Conservation (phyloP, 768 basidiomycete genomes). For the Panaeolus cyanescens region DNA sequence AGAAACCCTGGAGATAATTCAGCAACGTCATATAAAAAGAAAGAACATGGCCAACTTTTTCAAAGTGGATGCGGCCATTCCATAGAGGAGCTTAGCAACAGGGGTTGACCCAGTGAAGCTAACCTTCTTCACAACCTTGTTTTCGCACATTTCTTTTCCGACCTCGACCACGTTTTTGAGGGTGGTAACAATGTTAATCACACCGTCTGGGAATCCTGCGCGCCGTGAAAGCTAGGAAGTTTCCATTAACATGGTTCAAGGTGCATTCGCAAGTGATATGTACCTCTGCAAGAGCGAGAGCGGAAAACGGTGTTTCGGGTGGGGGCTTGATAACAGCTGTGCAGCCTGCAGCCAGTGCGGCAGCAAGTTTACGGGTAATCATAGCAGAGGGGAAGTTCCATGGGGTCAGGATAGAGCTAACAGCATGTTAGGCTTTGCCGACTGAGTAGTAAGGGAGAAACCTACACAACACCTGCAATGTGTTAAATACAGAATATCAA, state of each 20-base stretch:
- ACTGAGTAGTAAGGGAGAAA: not conserved
- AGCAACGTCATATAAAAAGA: not conserved
- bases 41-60: slow-evolving; percentile 63
- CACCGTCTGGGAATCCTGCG: slow-evolving; percentile 94
- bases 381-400: slow-evolving; percentile 97
- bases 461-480: slow-evolving; percentile 42
- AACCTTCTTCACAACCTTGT: slow-evolving; percentile 81
- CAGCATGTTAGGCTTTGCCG: not conserved
- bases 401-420: slow-evolving; percentile 76
- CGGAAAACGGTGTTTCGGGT: slow-evolving; percentile 92
- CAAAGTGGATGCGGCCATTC: slow-evolving; percentile 72
- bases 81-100: slow-evolving; percentile 76
- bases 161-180: slow-evolving; percentile 83
- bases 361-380: slow-evolving; percentile 88
- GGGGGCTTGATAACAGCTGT: slow-evolving; percentile 95
- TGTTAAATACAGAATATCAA: slow-evolving; percentile 2
- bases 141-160: slow-evolving; percentile 94
- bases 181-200: slow-evolving; percentile 93
- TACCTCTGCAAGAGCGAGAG: slow-evolving; percentile 90
- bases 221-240: slow-evolving; percentile 66
- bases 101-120: slow-evolving; percentile 89
- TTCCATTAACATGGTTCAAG: not conserved
- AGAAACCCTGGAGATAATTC: slow-evolving; percentile 46
- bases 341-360: slow-evolving; percentile 95
- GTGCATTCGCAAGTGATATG: not conserved